These are phyloP conservation scores for Hymenoscyphus infarciens DNA, from an alignment of 2,329 filamentous ascomycete species.

Conservation along the genomic window DNA sequence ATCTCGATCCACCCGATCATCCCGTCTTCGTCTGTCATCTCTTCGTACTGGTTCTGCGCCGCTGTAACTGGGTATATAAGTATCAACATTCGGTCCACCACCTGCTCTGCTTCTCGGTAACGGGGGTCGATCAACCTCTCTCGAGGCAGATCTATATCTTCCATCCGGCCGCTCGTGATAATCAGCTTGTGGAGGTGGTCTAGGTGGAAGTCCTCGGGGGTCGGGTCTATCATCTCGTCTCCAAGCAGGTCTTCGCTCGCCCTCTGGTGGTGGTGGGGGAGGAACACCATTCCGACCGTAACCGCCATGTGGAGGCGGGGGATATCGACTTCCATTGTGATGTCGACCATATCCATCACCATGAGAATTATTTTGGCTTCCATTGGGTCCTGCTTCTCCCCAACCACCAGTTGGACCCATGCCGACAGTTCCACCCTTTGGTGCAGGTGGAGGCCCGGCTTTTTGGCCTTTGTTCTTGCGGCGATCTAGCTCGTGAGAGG, in stretches of 20 bases:
- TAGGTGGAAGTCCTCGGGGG: conserved; percentile 30
- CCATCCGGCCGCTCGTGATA: conserved; percentile 36
- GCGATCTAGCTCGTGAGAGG: conserved; percentile 94
- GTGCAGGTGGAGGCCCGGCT: conserved; percentile 80
- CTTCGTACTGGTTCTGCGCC: conserved; percentile 36
- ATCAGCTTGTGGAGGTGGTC: conserved; percentile 31
- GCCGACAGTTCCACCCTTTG: conserved; percentile 86
- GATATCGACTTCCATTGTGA: conserved; percentile 31
- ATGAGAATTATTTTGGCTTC: conserved; percentile 3
- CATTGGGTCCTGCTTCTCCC: conserved; percentile 27
- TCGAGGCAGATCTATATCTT: conserved; percentile 40
- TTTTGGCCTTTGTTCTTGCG: conserved; percentile 86
- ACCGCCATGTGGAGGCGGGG: conserved; percentile 21
- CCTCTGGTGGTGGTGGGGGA: conserved; percentile 26
- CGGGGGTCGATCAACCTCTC: conserved; percentile 34
- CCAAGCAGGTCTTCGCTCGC: conserved; percentile 36
- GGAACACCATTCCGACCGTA: conserved; percentile 30
- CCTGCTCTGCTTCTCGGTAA: conserved; percentile 23
- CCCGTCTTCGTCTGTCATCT: conserved; percentile 28
- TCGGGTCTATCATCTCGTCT: conserved; percentile 31
- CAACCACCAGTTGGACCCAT: conserved; percentile 50
- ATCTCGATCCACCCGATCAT: conserved; percentile 39
- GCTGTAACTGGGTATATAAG: conserved; percentile 47
- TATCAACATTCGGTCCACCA: conserved; percentile 39
- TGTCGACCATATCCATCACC: conserved; percentile 23